Conservation (phyloP, 1,284 basidiomycete species). For the Apiotrichum montevideense region DNA sequence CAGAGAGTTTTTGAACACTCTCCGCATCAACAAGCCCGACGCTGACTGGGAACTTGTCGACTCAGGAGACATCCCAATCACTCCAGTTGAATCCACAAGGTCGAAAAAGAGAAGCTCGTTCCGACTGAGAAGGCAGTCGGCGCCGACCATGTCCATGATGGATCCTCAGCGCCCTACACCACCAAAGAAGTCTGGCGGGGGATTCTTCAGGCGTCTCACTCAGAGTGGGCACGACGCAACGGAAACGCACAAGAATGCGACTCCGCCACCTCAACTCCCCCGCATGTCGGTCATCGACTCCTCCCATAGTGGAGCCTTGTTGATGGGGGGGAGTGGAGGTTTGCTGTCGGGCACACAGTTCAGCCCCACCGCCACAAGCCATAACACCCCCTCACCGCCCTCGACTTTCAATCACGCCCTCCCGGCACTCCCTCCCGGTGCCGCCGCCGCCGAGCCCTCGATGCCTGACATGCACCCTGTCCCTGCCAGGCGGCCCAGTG, state of each 20-base stretch:
- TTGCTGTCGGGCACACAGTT: constrained; percentile 5
- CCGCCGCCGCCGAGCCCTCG: not conserved
- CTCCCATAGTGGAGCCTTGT: not conserved
- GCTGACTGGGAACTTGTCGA: constrained; percentile 17
- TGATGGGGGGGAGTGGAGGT: not conserved
- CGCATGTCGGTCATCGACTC: constrained; percentile 4
- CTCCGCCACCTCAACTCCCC: constrained; percentile 7
- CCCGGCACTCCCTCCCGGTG: constrained; percentile 3
- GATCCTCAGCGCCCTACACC: not conserved
- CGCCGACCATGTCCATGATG: constrained; percentile 7
- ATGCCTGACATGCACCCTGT: not conserved
- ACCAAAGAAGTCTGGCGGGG: constrained; percentile 9
- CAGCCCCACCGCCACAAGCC: not conserved
- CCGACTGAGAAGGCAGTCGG: not conserved
- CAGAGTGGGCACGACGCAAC: not conserved
- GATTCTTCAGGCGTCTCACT: constrained; percentile 13
- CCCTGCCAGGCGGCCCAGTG: not conserved
- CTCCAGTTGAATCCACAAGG: not conserved
- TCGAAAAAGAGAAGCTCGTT: not conserved
- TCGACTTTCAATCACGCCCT: not conserved
- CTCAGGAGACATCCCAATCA: not conserved
- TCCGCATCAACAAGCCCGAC: constrained; percentile 9
- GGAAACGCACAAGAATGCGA: not conserved
- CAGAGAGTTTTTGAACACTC: constrained; percentile 6
- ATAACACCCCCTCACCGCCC: not conserved